Base-by-base conservation (phyloP, 169 alveolate species). In the Plasmodium gallinaceum region DNA sequence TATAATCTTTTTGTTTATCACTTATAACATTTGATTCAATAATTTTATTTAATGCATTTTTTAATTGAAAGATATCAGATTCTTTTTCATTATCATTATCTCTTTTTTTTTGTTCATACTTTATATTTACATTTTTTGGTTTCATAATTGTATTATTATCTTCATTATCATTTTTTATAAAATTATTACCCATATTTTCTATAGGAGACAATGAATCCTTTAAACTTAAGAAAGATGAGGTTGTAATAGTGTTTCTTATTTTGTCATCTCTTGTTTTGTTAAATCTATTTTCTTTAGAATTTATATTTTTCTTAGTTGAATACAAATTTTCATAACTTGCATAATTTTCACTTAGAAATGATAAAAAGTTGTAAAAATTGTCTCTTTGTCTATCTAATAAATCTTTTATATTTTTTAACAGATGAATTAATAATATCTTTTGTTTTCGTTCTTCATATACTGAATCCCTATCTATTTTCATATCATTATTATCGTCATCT, bases 261-360 rank as follows among this genome's bases (percentile, higher is more conserved):
- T 26, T 0, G 7, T 5, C 12, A 26, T 5, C 26, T 22, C 74
- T 37, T 32, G n/a, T 7, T 57, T 57, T 16, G 39, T 65, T 1
- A n/a, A 14, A 5, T 39, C 14, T 5, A 7, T 37, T 65, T 2
- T 65, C 39, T 8, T 12, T 65, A 65, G 7, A 26, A 71, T 72
- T 52, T 0, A 18, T 7, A 72, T 32, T 54, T 52, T 52, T 72
- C 26, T 37, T 52, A 20, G 18, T 1, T 3, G n/a, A 42, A 5
- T 43, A 0, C 24, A 54, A 66, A 32, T 57, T 48, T 68, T 83
- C 91, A 61, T 83, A 83, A 7, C 71, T 83, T 10, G 39, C 66
- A 68, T 83, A 83, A 32, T 60, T 51, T 68, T 83, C 91, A 83
- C 91, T 83, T 20, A 83, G 20, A 42, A 68, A 83, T 6, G 91